phyloP scores from a whole-genome alignment of 495 filamentous ascomycete genomes.

The Daldinia loculata region DNA sequence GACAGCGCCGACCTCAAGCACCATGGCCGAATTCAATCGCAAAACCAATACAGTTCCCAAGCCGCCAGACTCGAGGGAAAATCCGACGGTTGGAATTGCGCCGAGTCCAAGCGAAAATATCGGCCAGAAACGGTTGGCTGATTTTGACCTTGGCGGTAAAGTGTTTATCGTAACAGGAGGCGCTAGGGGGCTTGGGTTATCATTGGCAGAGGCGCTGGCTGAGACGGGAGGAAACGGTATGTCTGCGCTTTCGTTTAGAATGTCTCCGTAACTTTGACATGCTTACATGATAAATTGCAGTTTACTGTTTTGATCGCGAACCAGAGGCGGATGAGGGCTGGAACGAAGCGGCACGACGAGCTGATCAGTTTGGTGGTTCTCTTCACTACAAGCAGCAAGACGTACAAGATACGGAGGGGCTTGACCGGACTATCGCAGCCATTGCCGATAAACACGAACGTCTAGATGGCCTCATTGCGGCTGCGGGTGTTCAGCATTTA shows the following conservation, averaged over 20 bases:
- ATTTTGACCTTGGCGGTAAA: constrained; percentile 65
- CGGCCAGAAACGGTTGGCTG: constrained; percentile 44
- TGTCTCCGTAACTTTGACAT: background rate
- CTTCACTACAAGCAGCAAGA: constrained; percentile 72
- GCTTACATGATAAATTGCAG: constrained; percentile 46
- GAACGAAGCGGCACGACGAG: constrained; percentile 57
- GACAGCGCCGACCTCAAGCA: constrained; percentile 9
- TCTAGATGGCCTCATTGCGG: constrained; percentile 78
- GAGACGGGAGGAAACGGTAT: constrained; percentile 74
- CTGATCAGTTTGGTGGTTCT: constrained; percentile 60
- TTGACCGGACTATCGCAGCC: constrained; percentile 61
- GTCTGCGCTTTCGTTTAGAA: background rate
- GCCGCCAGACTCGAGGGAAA: constrained; percentile 37
- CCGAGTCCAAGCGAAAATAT: constrained; percentile 26
- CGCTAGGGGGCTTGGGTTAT: constrained; percentile 69
- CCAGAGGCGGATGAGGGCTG: constrained; percentile 60
- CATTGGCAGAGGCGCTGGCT: constrained; percentile 72
- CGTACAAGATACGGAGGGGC: constrained; percentile 64
- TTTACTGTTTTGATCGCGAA: constrained; percentile 71
- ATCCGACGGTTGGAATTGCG: constrained; percentile 35
- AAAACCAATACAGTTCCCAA: constrained; percentile 13
- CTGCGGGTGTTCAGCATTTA: constrained; percentile 77
- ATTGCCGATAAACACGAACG: constrained; percentile 65
- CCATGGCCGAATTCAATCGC: constrained; percentile 15
- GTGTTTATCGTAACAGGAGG: constrained; percentile 72